Evolutionary conservation across 345 rosid genomes (phyloP), one percentile per base, ranked within the genome.

Genomic region (Linum usitatissimum): DNA sequence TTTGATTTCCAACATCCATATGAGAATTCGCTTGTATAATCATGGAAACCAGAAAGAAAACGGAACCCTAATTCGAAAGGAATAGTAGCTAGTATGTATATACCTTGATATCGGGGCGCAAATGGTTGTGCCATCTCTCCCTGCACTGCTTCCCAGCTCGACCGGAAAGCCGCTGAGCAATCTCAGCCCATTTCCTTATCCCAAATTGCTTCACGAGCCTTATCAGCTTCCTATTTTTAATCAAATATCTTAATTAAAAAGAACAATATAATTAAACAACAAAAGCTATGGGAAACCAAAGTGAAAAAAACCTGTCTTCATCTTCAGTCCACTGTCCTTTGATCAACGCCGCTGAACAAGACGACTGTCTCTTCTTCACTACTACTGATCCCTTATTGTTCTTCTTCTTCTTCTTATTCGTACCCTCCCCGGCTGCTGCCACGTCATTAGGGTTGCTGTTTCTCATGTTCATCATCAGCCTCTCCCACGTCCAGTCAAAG

Each of bases 41-140:
- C 28, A 23, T 2, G 28, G 28, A 23, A 23, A 23, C 28, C 28
- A 23, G 2, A 23, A 23, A 23, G 28, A 23, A 23, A 23, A 23
- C 1, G 38, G 38, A 34, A 34, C 38, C 38, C 38, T 34, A 34
- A 34, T 34, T 34, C 38, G 38, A 34, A 4, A 7, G n/a, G n/a
- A n/a, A n/a, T n/a, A 34, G 38, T 34, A 31, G 38, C 38, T 1
- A 34, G 38, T 53, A 57, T n/a, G 15, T 30, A 53, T 21, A 55
- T 67, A 86, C 99, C 94, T 85, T 92, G 65, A 92, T 89, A 75
- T 92, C 84, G 20, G 98, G 97, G 18, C 96, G 83, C 66, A 92
- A 75, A 83, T 92, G 97, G 70, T 92, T 92, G 77, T 92, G 97
- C 99, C 99, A 92, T 76, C 98, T 80, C 73, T 92, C 98, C 3